Base-by-base conservation (phyloP, 176 grass and related monocot genomes). In the Thinopyrum elongatum region DNA sequence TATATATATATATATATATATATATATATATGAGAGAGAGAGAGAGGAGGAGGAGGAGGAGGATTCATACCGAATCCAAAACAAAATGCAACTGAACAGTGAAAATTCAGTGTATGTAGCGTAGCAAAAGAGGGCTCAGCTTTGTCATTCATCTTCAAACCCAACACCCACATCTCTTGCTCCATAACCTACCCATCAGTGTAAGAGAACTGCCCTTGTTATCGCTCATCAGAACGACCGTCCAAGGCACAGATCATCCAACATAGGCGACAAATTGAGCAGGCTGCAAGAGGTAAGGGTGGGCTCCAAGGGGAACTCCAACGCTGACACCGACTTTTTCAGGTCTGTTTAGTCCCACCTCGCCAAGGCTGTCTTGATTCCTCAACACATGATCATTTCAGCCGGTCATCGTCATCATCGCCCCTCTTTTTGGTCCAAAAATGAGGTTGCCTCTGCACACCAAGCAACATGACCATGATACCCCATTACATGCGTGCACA, bases 81-180 rank as follows among this genome's bases (percentile, higher is more conserved):
- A 17, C 49, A 53, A 53, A 53, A 53, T 19, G 49, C 16, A 53
- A 19, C 49, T 53, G 49, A 53, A 19, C 16, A 53, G 15, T 53
- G 49, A 53, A 53, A 53, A 53, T 7, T 51, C 14, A 49, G 46
- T 19, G 16, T 47, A 47, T 19, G 70, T 27, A 44, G n/a, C 21
- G 8, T 46, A 74, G 41, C 38, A 26, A 74, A 49, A 80, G 19
- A n/a, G n/a, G 72, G 88, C 72, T 82, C 71, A 78, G 71, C 31
- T 82, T 86, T 51, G 47, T 51, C 4, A 22, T 86, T 62, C 10
- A 53, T 78, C 73, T 83, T 77, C 68, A 33, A 74, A 25, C n/a
- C 70, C 44, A 55, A 29, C 8, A 15, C 38, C 21, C 15, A 28
- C 9, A 22, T 65, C 61, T 70, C 15, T 77, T 51, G n/a, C 47